Base-by-base conservation (phyloP, 768 basidiomycete genomes). In the Xerocomellus dryophilus region DNA sequence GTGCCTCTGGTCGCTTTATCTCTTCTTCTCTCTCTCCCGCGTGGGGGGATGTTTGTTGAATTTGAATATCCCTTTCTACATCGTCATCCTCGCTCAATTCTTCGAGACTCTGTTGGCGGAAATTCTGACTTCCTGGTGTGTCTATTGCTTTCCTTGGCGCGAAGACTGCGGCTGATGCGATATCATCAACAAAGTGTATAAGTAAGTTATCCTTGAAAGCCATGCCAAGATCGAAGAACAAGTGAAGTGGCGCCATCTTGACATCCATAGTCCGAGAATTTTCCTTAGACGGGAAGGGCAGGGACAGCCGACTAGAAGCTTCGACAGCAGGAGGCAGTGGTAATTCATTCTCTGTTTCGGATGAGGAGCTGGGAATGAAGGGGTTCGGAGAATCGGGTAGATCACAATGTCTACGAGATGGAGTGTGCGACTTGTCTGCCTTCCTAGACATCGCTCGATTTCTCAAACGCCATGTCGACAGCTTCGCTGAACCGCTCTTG, bases 191-290 rank as follows among this genome's bases (percentile, higher is more conserved):
- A 57, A 87, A 88, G 0, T 69, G 63, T 32, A 81, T 63, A 42
- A 76, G 70, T 54, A 67, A 74, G 47, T 55, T 62, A 60, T 71
- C 59, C 54, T 73, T 64, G 46, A 81, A 59, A 18, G 76, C 59
- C 50, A 73, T 66, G 32, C 70, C 78, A 43, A 91, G 71, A 66
- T 95, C 91, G 25, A 90, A 47, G 63, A 92, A 90, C n/a, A 88
- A 39, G 62, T 93, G 92, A 10, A 95, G 61, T 10, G 93, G 87
- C 10, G 74, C 73, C 8, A 82, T 62, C 27, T 78, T 73, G 31
- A 83, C 46, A 5, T 73, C 63, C 35, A 68, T n/a, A 54, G 55
- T 47, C 31, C 40, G 20, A 47, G 54, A 18, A 3, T 20, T 43
- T 32, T 58, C 46, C 23, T 46, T 44, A 14, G 53, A 40, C 32